These are phyloP conservation scores for Mycena galericulata DNA, from an alignment of 768 basidiomycete genomes.

Conservation along the genomic window DNA sequence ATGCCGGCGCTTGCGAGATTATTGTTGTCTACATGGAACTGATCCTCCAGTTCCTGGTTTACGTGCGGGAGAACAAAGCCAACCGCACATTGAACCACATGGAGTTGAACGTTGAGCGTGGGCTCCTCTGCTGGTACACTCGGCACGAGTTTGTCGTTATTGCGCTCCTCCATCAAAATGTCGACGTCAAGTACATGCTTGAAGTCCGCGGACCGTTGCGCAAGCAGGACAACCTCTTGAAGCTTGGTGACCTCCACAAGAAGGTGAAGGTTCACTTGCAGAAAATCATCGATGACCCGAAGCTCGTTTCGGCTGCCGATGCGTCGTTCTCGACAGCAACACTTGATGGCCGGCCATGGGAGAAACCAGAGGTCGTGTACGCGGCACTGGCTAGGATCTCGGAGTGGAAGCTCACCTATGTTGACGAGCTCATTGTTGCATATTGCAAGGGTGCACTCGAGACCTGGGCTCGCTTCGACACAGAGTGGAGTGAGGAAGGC, in stretches of 20 bases:
- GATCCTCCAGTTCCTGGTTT: conserved; percentile 35
- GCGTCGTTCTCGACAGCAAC: not conserved
- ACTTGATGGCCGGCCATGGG: conserved; percentile 22
- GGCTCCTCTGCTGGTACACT: conserved; percentile 12
- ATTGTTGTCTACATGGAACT: conserved; percentile 29
- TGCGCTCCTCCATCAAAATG: no score
- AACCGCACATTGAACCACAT: conserved; percentile 35
- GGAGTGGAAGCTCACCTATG: not conserved
- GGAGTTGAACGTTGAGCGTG: conserved; percentile 37
- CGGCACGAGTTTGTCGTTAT: no score
- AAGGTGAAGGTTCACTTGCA: not conserved
- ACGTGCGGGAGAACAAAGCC: conserved; percentile 37
- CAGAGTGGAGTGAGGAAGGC: not conserved
- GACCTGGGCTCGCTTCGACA: conserved; percentile 7
- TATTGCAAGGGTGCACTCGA: conserved; percentile 12
- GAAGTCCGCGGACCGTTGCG: no score
- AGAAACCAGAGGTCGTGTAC: conserved; percentile 24
- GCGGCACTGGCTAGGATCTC: not conserved
- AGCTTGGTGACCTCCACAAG: no score
- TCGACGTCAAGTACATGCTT: no score
- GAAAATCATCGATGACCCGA: conserved; percentile 14
- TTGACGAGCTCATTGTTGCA: conserved; percentile 8
- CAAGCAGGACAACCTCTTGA: no score
- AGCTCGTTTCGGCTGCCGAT: conserved; percentile 4
- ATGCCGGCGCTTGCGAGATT: conserved; percentile 30